Evolutionary conservation across 345 rosid genomes (phyloP), one percentile per base, ranked within the genome.

Genomic region (Hevea brasiliensis): DNA sequence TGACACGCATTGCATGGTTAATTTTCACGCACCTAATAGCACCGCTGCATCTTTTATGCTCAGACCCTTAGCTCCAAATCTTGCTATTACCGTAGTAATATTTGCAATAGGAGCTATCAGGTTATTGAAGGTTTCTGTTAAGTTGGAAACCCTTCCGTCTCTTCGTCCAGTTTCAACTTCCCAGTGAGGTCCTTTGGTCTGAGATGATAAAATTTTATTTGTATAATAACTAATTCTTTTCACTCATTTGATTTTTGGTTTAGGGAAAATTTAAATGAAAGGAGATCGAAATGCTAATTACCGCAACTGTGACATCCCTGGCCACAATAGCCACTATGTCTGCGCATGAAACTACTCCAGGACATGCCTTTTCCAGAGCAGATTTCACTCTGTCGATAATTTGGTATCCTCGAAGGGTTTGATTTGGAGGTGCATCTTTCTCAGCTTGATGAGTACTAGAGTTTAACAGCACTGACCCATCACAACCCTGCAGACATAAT

Each of bases 331-430:
- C 97, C 50, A 90, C 1, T 45, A 85, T 79, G 74, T 94, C 97
- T 0, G 97, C 83, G 77, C 98, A 94, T 8, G 97, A 94, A 63
- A 94, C 96, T 6, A 87, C 76, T 40, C 89, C 85, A 12, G 92
- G 97, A 71, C 98, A 94, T 45, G 65, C 86, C 55, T 82, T 76
- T 75, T 94, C 97, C 50, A 92, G 35, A 20, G 86, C 89, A 20
- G 81, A 21, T 67, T 94, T 94, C 5, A 72, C 88, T 17, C 78
- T 68, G 47, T 93, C 98, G 18, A 93, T 87, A 41, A 83, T 44
- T 23, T 84, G 78, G 72, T 68, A 91, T 14, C 94, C 96, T 76
- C 94, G 77, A 15, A 92, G 89, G 42, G 70, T 82, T 12, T 21
- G 76, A 75, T 94, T 92, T 27, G 97, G 88, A 48, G 4, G 0